A percentile compares a stretch with the other conserved stretches of the same genome.
Evolutionary conservation across 345 rosid genomes (phyloP).

Genomic region (Euphorbia pulcherrima): DNA sequence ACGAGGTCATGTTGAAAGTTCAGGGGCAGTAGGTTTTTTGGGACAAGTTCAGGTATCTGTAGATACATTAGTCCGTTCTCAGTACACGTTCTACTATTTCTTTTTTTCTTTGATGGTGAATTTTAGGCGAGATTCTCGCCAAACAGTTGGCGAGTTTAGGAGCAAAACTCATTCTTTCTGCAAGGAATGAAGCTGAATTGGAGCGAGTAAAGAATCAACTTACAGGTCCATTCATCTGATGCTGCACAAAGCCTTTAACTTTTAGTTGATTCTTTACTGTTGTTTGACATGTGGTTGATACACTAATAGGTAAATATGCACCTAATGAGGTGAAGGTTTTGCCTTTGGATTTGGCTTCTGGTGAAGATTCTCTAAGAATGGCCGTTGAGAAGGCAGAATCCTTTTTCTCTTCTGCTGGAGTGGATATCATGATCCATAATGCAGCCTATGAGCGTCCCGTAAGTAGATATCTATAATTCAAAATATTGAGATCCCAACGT

Average conservation of each 20-base stretch:
- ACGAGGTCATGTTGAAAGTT: too few relatives aligned
- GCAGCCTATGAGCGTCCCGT: slow-evolving; percentile 97
- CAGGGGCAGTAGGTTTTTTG: too few relatives aligned
- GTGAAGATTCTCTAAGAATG: slow-evolving; percentile 59
- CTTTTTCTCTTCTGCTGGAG: slow-evolving; percentile 58
- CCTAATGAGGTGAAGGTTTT: slow-evolving; percentile 66
- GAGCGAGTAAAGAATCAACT: slow-evolving; percentile 71
- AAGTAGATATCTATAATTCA: slow-evolving; percentile 28
- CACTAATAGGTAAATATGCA: slow-evolving; percentile 65
- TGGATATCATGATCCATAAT: slow-evolving; percentile 83
- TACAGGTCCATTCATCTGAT: slow-evolving; percentile 34
- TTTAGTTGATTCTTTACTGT: background rate
- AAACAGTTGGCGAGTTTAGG: slow-evolving; percentile 76
- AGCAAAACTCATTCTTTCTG: slow-evolving; percentile 89
- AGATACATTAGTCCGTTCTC: too few relatives aligned
- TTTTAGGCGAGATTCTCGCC: slow-evolving; percentile 77
- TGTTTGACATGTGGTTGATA: slow-evolving; percentile 10
- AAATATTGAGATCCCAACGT: background rate
- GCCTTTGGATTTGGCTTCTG: slow-evolving; percentile 81
- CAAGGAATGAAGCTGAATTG: slow-evolving; percentile 71
- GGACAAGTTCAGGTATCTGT: too few relatives aligned
- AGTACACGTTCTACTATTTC: background rate
- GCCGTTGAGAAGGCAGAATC: slow-evolving; percentile 74
- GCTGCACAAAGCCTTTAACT: background rate
- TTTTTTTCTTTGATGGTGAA: slow-evolving; percentile 10